These are phyloP conservation scores for Rachicladosporium sp. DNA, from an alignment of 2,329 filamentous ascomycete species.

Conservation along the genomic window DNA sequence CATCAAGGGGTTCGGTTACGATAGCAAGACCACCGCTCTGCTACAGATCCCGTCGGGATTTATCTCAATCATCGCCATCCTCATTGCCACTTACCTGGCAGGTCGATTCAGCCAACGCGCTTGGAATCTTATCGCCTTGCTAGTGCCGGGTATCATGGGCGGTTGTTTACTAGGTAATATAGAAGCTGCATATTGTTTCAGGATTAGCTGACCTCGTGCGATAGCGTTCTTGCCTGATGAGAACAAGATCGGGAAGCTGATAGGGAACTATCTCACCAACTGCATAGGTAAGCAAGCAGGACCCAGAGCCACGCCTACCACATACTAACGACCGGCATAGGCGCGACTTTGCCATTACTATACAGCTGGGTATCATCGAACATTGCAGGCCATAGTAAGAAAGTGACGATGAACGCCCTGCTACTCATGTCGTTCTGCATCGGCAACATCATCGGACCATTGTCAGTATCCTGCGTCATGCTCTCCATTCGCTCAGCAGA, in stretches of 20 bases:
- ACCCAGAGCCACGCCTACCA: too few relatives aligned
- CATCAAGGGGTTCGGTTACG: slow-evolving; percentile 16
- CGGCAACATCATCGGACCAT: slow-evolving; percentile 30
- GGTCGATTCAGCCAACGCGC: slow-evolving; percentile 19
- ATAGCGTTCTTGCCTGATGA: slow-evolving; percentile 18
- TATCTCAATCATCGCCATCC: slow-evolving; percentile 29
- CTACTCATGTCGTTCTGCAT: slow-evolving; percentile 11
- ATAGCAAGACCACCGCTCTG: slow-evolving; percentile 21
- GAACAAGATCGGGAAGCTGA: slow-evolving; percentile 31
- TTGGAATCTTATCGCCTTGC: slow-evolving; percentile 15
- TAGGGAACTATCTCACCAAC: slow-evolving; percentile 29
- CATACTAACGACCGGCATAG: slow-evolving; percentile 3
- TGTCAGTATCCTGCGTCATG: too few relatives aligned
- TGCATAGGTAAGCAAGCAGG: slow-evolving; percentile 12
- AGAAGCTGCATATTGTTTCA: neutral
- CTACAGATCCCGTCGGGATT: slow-evolving; percentile 47
- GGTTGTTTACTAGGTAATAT: slow-evolving; percentile 14
- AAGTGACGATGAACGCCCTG: slow-evolving; percentile 33
- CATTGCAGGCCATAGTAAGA: slow-evolving; percentile 60
- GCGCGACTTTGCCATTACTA: slow-evolving; percentile 24
- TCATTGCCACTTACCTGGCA: slow-evolving; percentile 18
- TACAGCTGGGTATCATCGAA: slow-evolving; percentile 38
- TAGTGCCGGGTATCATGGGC: slow-evolving; percentile 19
- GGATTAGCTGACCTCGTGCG: neutral
- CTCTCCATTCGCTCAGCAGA: neutral